Evolutionary conservation across 140 eudicot species (phyloP).

Genomic region (Anethum foeniculum): DNA sequence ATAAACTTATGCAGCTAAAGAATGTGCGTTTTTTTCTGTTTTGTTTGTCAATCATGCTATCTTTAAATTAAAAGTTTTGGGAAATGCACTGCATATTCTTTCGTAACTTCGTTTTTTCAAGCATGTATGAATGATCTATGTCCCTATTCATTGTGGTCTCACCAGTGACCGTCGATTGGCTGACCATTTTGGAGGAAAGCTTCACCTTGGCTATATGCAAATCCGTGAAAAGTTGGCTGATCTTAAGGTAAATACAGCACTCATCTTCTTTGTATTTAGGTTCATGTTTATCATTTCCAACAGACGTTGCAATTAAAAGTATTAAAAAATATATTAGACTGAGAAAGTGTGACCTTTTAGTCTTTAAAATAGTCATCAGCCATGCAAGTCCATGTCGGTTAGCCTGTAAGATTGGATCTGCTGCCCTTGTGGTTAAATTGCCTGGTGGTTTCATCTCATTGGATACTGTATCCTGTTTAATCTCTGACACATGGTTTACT

Average conservation of each 20-base stretch:
- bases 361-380: background rate
- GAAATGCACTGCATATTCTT: slow-evolving; percentile 14
- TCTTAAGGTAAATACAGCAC: slow-evolving; percentile 47
- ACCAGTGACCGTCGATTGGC: slow-evolving; percentile 98
- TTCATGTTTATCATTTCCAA: background rate
- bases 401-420: background rate
- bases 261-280: background rate
- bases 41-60: slow-evolving; percentile 69
- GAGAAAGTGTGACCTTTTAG: background rate
- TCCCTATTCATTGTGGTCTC: slow-evolving; percentile 20
- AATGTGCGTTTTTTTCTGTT: slow-evolving; percentile 95
- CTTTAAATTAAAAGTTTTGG: slow-evolving; percentile 35
- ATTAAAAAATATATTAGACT: background rate
- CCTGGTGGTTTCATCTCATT: background rate
- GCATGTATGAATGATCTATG: slow-evolving; percentile 14
- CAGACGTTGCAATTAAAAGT: background rate
- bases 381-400: background rate
- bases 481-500: background rate
- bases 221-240: slow-evolving; percentile 96
- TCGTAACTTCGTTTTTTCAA: background rate
- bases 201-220: slow-evolving; percentile 96
- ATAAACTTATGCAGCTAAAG: slow-evolving; percentile 98
- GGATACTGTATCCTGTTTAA: background rate
- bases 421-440: background rate
- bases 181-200: slow-evolving; percentile 99